Base-by-base conservation (phyloP, 192 early-diverging fungal species). In the Coemansia umbellata region DNA sequence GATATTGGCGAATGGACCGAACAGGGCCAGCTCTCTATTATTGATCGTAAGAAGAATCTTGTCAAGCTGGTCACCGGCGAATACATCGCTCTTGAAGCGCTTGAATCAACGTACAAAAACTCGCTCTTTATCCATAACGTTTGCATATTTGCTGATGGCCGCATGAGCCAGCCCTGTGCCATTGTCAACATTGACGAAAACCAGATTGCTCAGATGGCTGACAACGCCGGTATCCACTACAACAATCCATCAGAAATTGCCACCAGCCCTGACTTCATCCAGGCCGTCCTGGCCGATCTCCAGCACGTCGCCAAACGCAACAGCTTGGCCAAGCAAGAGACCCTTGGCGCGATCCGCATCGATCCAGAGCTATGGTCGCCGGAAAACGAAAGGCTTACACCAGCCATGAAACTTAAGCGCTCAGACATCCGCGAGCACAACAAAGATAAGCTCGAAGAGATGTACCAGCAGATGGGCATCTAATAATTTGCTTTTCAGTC, bases 11-110 rank as follows among this genome's bases (percentile, higher is more conserved):
- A 93, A 78, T 90, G 86, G 87, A 80, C 84, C 40, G 65, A 79
- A 2, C 87, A 93, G 49, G 93, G 93, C 27, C 81, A 87, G 47
- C 67, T 98, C 15, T 65, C 81, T 27, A 86, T 98, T 50, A 98
- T 98, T 66, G 95, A 98, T 64, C 84, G 95, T 47, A 90, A 85
- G 58, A 98, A 96, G 86, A 98, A 96, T 64, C 81, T 98, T 31
- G 87, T 98, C 64, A 98, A 95, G 61, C 75, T 94, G 45, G 78
- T 83, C 10, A 83, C 88, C 60, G 95, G 92, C 58, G 95, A 96
- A 67, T 91, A 90, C 70, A 87, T 98, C 77, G 95, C 95, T 5
- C 70, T 98, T 21, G 95, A 98, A 66, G 90, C 92, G 59, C 81
- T 98, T 31, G 95, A 98, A 66, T 81, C 91, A 14, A 80, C 91